Conservation (phyloP, 2,329 filamentous ascomycete genomes). For the Colletotrichum plurivorum region DNA sequence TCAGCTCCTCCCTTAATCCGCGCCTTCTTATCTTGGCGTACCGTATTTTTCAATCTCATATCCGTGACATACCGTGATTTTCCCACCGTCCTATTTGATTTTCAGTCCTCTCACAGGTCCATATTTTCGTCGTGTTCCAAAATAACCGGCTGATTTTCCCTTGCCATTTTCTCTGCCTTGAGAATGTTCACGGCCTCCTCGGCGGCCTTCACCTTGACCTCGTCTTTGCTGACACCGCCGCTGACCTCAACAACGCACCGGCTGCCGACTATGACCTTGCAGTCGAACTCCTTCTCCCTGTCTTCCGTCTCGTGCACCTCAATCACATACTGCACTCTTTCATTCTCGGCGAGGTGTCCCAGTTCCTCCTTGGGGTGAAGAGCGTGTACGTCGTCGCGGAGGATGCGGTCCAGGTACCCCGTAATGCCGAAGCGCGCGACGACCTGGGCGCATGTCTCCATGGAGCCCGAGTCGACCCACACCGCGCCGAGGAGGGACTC, state of each 20-base stretch:
- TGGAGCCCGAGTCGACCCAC: slow-evolving; percentile 82
- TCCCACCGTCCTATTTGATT: not conserved
- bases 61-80: not conserved
- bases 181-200: slow-evolving; percentile 61
- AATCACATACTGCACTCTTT: slow-evolving; percentile 68
- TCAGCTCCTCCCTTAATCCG: no score
- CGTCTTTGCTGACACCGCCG: slow-evolving; percentile 63
- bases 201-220: slow-evolving; percentile 70
- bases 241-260: slow-evolving; percentile 60
- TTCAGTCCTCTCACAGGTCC: not conserved
- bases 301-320: slow-evolving; percentile 44
- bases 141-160: not conserved
- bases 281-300: slow-evolving; percentile 53
- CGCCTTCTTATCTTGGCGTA: no score
- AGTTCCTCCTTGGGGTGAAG: slow-evolving; percentile 78
- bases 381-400: slow-evolving; percentile 71
- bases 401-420: slow-evolving; percentile 70
- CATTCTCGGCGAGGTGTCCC: slow-evolving; percentile 67
- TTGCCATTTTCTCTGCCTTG: slow-evolving; percentile 39
- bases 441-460: slow-evolving; percentile 72
- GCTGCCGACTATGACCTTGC: slow-evolving; percentile 65
- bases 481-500: slow-evolving; percentile 87
- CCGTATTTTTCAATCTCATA: no score
- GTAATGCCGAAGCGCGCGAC: slow-evolving; percentile 76
- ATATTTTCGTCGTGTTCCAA: not conserved